A percentile compares a stretch with the other conserved stretches of the same genome.
Evolutionary conservation across 1,284 basidiomycete genomes (phyloP).

Genomic region (Naganishia albida): DNA sequence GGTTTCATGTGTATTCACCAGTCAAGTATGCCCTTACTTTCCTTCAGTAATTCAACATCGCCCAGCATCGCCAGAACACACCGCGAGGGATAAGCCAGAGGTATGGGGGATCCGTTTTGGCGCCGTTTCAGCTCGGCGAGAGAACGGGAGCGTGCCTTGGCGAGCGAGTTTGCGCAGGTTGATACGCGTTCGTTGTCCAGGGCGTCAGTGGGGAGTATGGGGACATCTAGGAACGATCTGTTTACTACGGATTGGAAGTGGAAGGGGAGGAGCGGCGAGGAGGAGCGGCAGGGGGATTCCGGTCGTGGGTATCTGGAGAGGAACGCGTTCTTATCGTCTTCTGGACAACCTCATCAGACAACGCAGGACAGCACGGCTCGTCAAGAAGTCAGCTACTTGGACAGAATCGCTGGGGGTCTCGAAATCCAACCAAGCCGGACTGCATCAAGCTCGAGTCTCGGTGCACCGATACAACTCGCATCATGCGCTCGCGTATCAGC

Average conservation of each 20-base stretch:
- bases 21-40: neutral
- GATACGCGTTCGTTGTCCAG: neutral
- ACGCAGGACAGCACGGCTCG: too few relatives aligned
- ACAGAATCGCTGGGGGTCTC: too few relatives aligned
- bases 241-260: conserved; percentile 31
- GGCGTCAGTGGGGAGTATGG: neutral
- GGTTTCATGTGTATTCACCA: too few relatives aligned
- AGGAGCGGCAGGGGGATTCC: neutral
- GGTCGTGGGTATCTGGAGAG: too few relatives aligned
- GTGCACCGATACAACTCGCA: conserved; percentile 9
- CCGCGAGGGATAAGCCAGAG: conserved; percentile 1
- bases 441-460: neutral
- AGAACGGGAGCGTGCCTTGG: neutral
- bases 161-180: conserved; percentile 1
- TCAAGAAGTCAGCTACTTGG: neutral
- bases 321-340: too few relatives aligned
- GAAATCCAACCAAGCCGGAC: neutral
- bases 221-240: conserved; percentile 23
- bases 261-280: conserved; percentile 13
- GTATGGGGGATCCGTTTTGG: conserved; percentile 25
- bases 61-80: neutral
- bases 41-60: too few relatives aligned
- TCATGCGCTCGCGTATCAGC: neutral
- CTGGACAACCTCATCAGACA: neutral
- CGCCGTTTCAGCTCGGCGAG: conserved; percentile 8